Evolutionary conservation across 1,284 basidiomycete genomes (phyloP), one percentile per base, ranked within the genome.

Genomic region (Cutaneotrichosporon spelunceum): DNA sequence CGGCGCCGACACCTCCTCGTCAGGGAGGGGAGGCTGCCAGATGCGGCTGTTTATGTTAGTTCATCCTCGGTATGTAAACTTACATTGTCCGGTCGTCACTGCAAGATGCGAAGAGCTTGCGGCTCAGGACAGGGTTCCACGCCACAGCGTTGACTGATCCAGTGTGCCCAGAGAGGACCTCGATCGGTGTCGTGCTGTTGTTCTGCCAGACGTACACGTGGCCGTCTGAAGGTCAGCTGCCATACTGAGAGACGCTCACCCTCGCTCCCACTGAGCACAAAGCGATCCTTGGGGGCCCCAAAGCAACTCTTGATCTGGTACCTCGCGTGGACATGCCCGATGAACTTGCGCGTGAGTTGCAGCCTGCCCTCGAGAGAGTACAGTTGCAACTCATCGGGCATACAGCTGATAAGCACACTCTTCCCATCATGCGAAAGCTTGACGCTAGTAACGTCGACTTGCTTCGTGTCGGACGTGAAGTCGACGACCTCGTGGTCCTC

Each of bases 171-270:
- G 84, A 77, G 1, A 98, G 84, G 26, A 87, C 84, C 77, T 97
- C 91, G 27, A 99, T 83, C 48, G 93, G 83, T 0, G 84, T 82
- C 0, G 89, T 90, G 4, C 88, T 88, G 69, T 91, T 88, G 56
- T 89, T 87, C 77, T 98, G 91, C 93, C 95, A 99, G 24, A 98
- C 85, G 79, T 97, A 97, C 54, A 97, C 88, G 66, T 89, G 89
- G 47, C 87, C 86, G 80, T 96, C 90, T 93, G 73, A 59, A 27
- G 8, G 49, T 48, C 48, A 57, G 50, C 33, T 11, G 13, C 29
- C 10, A 33, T 19, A 11, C 3, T 21, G 24, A 39, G 11, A 11
- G 9, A 53, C 55, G 42, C 84, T 67, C 69, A 90, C 93, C 93
- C 86, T 98, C 94, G 75, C 91, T 94, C 29, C 96, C 96, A 70